Evolutionary conservation across 1,284 basidiomycete species (phyloP), one percentile per base, ranked within the genome.

Genomic region (Apiotrichum gracile): DNA sequence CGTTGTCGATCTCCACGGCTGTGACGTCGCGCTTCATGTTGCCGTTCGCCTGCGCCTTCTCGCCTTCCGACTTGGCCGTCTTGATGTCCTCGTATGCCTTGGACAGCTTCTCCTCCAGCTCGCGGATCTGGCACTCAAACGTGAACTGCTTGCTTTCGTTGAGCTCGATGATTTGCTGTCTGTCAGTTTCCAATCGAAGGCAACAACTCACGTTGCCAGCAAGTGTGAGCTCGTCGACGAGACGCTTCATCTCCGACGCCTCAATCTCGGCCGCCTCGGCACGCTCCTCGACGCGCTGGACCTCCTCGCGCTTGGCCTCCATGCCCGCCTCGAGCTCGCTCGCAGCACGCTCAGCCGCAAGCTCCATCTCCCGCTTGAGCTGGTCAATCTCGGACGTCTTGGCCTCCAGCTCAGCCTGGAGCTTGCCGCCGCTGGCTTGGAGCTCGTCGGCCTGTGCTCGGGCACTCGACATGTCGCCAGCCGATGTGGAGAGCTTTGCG

Each of bases 1-100:
- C 91, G 66, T 94, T 94, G 75, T 97, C 92, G 65, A 97, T 97
- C 66, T 91, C 84, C 1, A 85, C 82, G 0, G 91, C 83, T 3
- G 83, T 81, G 13, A 78, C 69, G 47, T 78, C 77, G 12, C 77
- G 77, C 29, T 42, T 42, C 7, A 13, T n/a, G 17, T 60, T 58
- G 5, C 35, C 42, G 37, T 49, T 38, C 9, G 29, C 42, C 26
- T 13, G 58, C 9, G 54, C 55, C 26, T 49, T 47, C 19, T 54
- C 35, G 21, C 54, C 49, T 16, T 27, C 19, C 40, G 48, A 29
- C 37, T 42, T 45, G 17, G 51, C 48, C 1, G 37, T 33, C 13
- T 33, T 26, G 3, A 47, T 27, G 33, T 52, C 52, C 14, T 56
- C 55, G 44, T 37, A 53, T 5, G 56, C 58, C 42, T 57, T 58